Base-by-base conservation (phyloP, 768 basidiomycete genomes). In the Mycena rebaudengoi region DNA sequence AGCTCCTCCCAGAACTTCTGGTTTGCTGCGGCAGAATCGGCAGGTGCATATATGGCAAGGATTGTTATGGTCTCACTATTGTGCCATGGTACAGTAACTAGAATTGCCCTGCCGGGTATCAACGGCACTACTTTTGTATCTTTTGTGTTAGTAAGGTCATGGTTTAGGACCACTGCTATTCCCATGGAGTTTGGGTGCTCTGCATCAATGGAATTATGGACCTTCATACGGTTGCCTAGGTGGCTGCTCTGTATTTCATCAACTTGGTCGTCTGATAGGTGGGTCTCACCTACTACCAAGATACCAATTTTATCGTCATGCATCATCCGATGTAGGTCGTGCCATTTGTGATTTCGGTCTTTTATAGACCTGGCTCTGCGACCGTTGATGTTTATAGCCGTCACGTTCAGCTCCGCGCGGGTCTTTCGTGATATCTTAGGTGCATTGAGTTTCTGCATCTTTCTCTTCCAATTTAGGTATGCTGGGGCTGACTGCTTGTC, bases 1-100 rank as follows among this genome's bases (percentile, higher is more conserved):
- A 61, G 37, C 13, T 20, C 7, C 1, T 64, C 25, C 71, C 72
- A 75, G 59, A 73, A 75, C 0, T 1, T 20, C 2, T 5, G 0
- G 43, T 59, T 57, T 26, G 64, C 16, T 5, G 6, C 39, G 7
- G 7, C 26, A 0, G 18, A 29, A 0, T 68, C 44, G 4, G 69
- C 71, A 0, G 70, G 74, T 1, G 74, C 69, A 11, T 75, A 74
- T 0, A 70, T 18, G 1, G 59, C 70, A 1, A 74, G 62, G 0
- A 70, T 30, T 0, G 55, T 60, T 0, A 60, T 30, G 2, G 60
- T 50, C 2, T 53, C 30, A 7, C 30, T 43, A 0, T 26, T 29
- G 21, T 69, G 55, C 60, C 67, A 65, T 0, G 64, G 67, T 18
- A 63, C 20, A 2, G 18, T 23, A 2, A 40, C 10, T 0, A 62